A percentile compares a stretch with the other conserved stretches of the same genome.
Evolutionary conservation across 164 flowering plant species (phyloP).

Genomic region (Dillenia turbinata): DNA sequence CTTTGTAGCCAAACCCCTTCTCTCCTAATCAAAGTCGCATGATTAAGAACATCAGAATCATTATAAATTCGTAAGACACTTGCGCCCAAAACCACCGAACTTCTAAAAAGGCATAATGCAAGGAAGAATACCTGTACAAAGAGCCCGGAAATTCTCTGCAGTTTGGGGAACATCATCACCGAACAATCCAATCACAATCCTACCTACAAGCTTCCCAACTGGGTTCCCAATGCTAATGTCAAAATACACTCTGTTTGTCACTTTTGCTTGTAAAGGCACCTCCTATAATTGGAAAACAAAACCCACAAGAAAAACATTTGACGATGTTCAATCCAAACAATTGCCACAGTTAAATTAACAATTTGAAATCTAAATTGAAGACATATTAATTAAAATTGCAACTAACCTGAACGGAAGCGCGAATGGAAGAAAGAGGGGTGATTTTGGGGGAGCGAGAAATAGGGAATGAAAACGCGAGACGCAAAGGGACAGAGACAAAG

Average conservation of each 20-base stretch:
- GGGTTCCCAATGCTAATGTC: slow-evolving; percentile 94
- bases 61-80: neutral
- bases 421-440: slow-evolving; percentile 19
- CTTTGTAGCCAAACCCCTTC: slow-evolving; percentile 93
- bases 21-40: slow-evolving; percentile 50
- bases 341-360: neutral
- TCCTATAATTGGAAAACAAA: slow-evolving; percentile 36
- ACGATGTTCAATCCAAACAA: neutral
- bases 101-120: neutral
- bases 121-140: slow-evolving; percentile 76
- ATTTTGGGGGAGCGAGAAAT: slow-evolving; percentile 6
- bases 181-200: slow-evolving; percentile 88
- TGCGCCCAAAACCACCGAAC: neutral
- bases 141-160: slow-evolving; percentile 89
- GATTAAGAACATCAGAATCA: slow-evolving; percentile 3
- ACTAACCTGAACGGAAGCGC: slow-evolving; percentile 50
- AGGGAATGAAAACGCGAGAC: slow-evolving; percentile 13
- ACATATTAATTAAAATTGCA: neutral
- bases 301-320: neutral
- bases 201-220: slow-evolving; percentile 69
- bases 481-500: slow-evolving; percentile 28
- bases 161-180: slow-evolving; percentile 98
- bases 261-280: slow-evolving; percentile 57
- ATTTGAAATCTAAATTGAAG: neutral
- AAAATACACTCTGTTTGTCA: slow-evolving; percentile 78